These are phyloP conservation scores for Coemansia sp. DNA, from an alignment of 192 early-diverging fungal genomes.

Conservation along the genomic window DNA sequence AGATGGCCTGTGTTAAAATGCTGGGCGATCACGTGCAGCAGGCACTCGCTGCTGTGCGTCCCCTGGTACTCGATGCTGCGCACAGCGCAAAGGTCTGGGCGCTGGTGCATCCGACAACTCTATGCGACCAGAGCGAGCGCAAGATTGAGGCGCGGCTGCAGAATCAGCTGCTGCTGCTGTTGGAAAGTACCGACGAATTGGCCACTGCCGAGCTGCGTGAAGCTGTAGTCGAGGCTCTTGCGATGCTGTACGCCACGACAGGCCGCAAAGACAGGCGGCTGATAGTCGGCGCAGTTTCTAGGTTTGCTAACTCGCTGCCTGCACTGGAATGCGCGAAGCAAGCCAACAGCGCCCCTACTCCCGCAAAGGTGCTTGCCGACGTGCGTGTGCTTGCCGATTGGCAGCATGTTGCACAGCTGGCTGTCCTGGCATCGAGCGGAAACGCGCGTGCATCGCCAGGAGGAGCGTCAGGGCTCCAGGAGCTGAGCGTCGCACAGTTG, in stretches of 20 bases:
- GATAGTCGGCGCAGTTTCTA: slow-evolving; percentile 22
- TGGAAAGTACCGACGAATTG: neutral
- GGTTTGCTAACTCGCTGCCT: slow-evolving; percentile 20
- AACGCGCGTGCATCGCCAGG: neutral
- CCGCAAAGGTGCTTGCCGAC: slow-evolving; percentile 25
- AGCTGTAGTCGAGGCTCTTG: slow-evolving; percentile 39
- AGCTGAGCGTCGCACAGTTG: neutral
- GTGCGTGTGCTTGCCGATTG: slow-evolving; percentile 20
- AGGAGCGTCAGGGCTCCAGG: neutral
- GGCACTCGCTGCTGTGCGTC: neutral
- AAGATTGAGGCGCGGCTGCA: slow-evolving; percentile 26
- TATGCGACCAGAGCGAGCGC: slow-evolving; percentile 28
- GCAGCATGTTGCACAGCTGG: slow-evolving; percentile 13
- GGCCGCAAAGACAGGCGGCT: slow-evolving; percentile 33
- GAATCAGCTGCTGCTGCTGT: slow-evolving; percentile 12
- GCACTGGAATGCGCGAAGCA: neutral
- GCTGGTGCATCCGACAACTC: slow-evolving; percentile 27
- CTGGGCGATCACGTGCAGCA: neutral
- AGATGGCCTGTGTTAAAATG: neutral
- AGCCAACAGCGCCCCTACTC: neutral
- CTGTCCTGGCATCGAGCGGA: slow-evolving; percentile 9
- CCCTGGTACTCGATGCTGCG: slow-evolving; percentile 36
- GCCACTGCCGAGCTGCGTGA: neutral
- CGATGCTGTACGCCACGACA: slow-evolving; percentile 43
- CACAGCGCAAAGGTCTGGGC: slow-evolving; percentile 34